Percentiles rank a stretch among this genome's conserved stretches.
phyloP scores from a whole-genome alignment of 2,329 filamentous ascomycete genomes.

The Cercospora sp. region DNA sequence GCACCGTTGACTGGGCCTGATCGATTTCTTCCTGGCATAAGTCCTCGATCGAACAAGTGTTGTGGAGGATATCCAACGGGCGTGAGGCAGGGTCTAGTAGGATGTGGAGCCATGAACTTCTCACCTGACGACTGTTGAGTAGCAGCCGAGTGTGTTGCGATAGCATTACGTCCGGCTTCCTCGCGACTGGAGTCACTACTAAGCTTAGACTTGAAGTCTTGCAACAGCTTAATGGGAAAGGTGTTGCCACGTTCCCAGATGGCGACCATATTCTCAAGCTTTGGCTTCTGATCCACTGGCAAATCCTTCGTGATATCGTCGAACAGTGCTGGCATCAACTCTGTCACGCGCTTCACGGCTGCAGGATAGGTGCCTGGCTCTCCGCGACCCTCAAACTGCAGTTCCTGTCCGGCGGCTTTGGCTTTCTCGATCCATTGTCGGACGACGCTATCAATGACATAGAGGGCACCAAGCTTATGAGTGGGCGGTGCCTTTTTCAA shows the following conservation, averaged over 20 bases:
- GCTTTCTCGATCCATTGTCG: conserved; percentile 98
- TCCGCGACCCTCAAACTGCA: conserved; percentile 68
- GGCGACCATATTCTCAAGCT: conserved; percentile 91
- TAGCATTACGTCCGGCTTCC: conserved; percentile 21
- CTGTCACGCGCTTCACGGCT: conserved; percentile 93
- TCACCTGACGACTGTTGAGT: conserved; percentile 27
- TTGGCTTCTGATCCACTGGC: conserved; percentile 96
- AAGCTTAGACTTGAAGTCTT: conserved; percentile 72
- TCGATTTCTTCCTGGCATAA: conserved; percentile 28
- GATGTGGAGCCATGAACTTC: conserved; percentile 37
- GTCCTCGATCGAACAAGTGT: conserved; percentile 37
- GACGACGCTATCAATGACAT: conserved; percentile 99
- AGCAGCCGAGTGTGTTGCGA: conserved; percentile 21
- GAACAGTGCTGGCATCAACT: conserved; percentile 90
- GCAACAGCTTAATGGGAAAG: conserved; percentile 77
- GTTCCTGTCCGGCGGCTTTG: conserved; percentile 74
- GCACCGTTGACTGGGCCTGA: conserved; percentile 24
- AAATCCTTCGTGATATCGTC: conserved; percentile 88
- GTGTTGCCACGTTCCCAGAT: conserved; percentile 97
- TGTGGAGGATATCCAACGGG: conserved; percentile 37
- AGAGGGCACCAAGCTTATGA: conserved; percentile 97
- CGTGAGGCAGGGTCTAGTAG: conserved; percentile 34
- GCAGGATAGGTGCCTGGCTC: conserved; percentile 91
- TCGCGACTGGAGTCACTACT: conserved; percentile 20
- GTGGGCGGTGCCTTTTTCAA: conserved; percentile 93